Base-by-base conservation (phyloP, 805 yeast species). In the Cyberlindnera maclurae region DNA sequence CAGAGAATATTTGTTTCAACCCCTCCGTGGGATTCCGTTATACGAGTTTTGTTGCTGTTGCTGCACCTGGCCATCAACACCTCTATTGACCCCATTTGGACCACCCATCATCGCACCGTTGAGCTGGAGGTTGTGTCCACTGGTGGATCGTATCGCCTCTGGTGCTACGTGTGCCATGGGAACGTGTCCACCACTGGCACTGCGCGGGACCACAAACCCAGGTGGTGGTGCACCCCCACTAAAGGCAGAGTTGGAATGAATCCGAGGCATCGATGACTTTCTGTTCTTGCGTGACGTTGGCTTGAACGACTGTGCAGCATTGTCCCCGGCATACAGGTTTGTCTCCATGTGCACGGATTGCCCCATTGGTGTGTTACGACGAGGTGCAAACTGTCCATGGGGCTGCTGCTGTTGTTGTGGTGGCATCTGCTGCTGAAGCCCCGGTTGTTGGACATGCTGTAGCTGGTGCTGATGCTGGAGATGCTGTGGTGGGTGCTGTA, bases 241-340 rank as follows among this genome's bases (percentile, higher is more conserved):
- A 20, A 20, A 20, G 8, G 8, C 24, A 6, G 24, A 6, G 24
- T 8, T 20, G 24, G 24, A 6, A 20, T 20, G 24, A 8, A 20
- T 20, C 24, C 24, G 24, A 6, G 24, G 24, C 24, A 61, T 50
- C 2, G 65, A 55, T 1, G 72, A 66, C 43, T 64, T 67, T 44
- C 75, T 59, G 41, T 65, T 65, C 53, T 70, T 70, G 47, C 74
- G 58, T 4, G 68, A 62, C n/a, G 73, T 64, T 28, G 68, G 65
- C 40, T 45, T 57, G 41, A 55, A 49, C 34, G 40, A 48, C 26
- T 42, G 40, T 35, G 45, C 31, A 32, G 38, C 5, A 40, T 43
- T 13, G 29, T 38, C 46, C n/a, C 50, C 44, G 22, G 32, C 26
- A 27, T 40, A 40, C 16, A 43, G 39, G 26, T 45, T 49, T 3